Evolutionary conservation across 2,329 filamentous ascomycete species (phyloP).

Genomic region (Fonsecaea nubica): DNA sequence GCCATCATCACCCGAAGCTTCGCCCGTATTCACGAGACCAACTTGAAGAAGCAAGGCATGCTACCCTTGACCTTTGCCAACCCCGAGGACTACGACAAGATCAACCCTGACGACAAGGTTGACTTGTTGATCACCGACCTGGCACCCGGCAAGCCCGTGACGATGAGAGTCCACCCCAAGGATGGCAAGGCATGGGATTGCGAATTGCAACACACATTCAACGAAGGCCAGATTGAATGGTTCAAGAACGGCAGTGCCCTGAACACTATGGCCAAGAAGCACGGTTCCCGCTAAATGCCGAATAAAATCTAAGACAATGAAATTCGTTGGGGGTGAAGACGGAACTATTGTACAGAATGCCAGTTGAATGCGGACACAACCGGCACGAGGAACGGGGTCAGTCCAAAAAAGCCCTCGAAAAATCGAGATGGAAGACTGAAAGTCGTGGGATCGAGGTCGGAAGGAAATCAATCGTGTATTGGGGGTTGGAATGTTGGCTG

Average conservation of each 20-base stretch:
- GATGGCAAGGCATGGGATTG: constrained; percentile 81
- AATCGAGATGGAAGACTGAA: background rate
- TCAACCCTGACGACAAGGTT: constrained; percentile 89
- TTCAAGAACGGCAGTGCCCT: constrained; percentile 97
- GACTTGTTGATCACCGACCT: constrained; percentile 89
- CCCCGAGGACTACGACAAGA: constrained; percentile 97
- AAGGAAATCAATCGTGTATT: constrained; percentile 1
- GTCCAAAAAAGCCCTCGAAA: background rate
- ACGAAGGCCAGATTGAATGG: constrained; percentile 97
- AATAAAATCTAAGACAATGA: background rate
- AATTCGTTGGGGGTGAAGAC: background rate
- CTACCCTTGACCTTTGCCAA: constrained; percentile 94
- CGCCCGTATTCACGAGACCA: constrained; percentile 99
- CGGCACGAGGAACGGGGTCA: background rate
- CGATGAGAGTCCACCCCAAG: constrained; percentile 89
- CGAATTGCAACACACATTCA: constrained; percentile 93
- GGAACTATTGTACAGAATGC: constrained; percentile 28
- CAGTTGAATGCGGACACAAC: background rate
- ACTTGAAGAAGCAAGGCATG: constrained; percentile 99
- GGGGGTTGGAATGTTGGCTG: constrained; percentile 4
- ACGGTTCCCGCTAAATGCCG: background rate
- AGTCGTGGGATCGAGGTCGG: constrained; percentile 9
- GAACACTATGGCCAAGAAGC: constrained; percentile 93
- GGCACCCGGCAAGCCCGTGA: constrained; percentile 89
- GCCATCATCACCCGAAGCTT: constrained; percentile 96